Evolutionary conservation across 2,329 filamentous ascomycete genomes (phyloP), one percentile per base, ranked within the genome.

Genomic region (Geosmithia flava): DNA sequence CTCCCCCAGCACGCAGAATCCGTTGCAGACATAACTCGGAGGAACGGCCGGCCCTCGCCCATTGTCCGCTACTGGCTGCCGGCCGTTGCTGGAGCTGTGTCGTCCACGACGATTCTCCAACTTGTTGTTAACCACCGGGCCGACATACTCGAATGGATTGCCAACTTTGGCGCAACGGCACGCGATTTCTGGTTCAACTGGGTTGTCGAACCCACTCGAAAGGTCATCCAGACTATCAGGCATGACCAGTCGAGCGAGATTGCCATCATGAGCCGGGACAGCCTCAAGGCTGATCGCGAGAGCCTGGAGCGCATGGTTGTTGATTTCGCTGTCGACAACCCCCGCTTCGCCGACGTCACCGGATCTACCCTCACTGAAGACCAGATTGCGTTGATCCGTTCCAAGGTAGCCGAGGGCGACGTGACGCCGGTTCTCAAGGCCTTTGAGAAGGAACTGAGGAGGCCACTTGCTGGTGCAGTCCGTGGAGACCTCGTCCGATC

Each of bases 291-390:
- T 1, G 93, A 98, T 61, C 81, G 88, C 30, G 87, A 89, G 48
- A 96, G 89, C 59, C 70, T 98, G 30, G 91, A 98, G 64, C 83
- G 93, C 45, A 98, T 98, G 93, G 94, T 98, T 3, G 84, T 98
- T 39, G 93, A 97, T 55, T 98, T 98, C 68, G 87, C 90, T 4
- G 69, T 83, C 10, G 89, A 95, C 56, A 88, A 89, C 58, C 85
- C 87, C 1, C 74, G 79, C 47, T 75, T 80, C 27, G 68, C 73
- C 23, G 41, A 44, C 13, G 70, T 71, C 8, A 71, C 70, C 1
- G 60, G 58, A 1, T 55, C 71, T 6, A 64, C 74, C 7, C 68
- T 90, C 33, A 81, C 73, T 6, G 81, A 90, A 7, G 63, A 71
- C 2, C 80, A 95, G 56, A 80, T 95, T 30, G 72, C 78, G 8